Evolutionary conservation across 768 basidiomycete genomes (phyloP).

Genomic region (Podaxis mareebaensis): DNA sequence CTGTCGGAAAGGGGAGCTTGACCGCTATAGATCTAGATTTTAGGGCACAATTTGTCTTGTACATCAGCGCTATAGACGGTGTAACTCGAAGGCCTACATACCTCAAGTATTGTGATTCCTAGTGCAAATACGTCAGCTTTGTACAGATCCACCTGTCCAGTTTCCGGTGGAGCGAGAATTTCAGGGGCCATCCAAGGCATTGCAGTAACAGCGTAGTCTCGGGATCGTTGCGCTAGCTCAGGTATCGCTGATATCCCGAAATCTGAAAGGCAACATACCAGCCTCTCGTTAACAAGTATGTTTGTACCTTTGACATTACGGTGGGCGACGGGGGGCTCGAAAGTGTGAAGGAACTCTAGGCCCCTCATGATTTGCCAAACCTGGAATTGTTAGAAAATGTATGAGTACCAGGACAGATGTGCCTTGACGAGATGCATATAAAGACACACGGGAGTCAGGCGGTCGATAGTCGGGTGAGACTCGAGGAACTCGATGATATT

Average conservation of each 20-base stretch:
- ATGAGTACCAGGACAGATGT: neutral
- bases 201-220: neutral
- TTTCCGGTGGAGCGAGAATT: neutral
- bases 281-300: neutral
- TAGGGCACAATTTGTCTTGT: neutral
- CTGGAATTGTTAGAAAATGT: neutral
- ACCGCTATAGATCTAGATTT: neutral
- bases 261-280: slow-evolving; percentile 1
- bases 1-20: neutral
- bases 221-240: neutral
- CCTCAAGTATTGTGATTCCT: neutral
- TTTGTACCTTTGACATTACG: slow-evolving; percentile 1
- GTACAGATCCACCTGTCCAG: neutral
- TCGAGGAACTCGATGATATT: neutral
- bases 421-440: neutral
- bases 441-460: neutral
- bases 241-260: slow-evolving; percentile 1
- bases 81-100: neutral
- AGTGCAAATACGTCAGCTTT: neutral
- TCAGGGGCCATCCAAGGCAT: slow-evolving; percentile 3
- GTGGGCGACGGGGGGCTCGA: neutral
- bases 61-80: neutral
- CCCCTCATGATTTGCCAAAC: slow-evolving; percentile 7
- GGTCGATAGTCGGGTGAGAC: neutral
- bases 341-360: neutral